Conservation (phyloP, 257 asterid species). For the Datura wrightii region DNA sequence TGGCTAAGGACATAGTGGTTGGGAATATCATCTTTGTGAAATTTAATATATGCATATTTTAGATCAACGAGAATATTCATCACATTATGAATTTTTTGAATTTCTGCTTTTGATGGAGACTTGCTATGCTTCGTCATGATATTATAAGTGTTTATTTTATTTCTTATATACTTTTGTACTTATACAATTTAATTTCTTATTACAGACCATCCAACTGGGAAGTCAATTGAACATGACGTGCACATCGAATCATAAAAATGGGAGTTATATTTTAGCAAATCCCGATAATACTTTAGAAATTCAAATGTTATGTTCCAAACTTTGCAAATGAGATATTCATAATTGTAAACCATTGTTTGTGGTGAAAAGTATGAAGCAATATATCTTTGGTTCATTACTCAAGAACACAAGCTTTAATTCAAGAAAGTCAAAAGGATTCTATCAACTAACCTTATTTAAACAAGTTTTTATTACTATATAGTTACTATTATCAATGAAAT, state of each 20-base stretch:
- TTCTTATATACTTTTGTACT: background rate
- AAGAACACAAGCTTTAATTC: background rate
- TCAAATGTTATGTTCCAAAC: slow-evolving; percentile 65
- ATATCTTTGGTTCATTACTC: background rate
- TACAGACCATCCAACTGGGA: slow-evolving; percentile 58
- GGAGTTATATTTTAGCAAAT: slow-evolving; percentile 43
- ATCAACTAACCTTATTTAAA: background rate
- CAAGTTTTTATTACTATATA: background rate
- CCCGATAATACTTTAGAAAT: slow-evolving; percentile 44
- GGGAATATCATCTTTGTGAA: background rate
- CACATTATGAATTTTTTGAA: background rate
- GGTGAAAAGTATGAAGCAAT: background rate
- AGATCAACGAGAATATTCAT: background rate
- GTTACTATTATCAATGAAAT: background rate
- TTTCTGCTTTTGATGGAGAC: background rate
- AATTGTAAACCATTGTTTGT: background rate
- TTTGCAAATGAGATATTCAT: slow-evolving; percentile 52
- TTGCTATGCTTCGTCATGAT: background rate
- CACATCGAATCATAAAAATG: slow-evolving; percentile 53
- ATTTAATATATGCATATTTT: too few relatives aligned
- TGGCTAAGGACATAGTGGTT: background rate
- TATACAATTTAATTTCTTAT: background rate
- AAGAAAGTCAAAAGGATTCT: background rate
- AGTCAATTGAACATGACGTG: slow-evolving; percentile 69
- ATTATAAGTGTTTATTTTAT: background rate